Conservation (phyloP, 2,329 filamentous ascomycete species). For the Sclerotinia glacialis region DNA sequence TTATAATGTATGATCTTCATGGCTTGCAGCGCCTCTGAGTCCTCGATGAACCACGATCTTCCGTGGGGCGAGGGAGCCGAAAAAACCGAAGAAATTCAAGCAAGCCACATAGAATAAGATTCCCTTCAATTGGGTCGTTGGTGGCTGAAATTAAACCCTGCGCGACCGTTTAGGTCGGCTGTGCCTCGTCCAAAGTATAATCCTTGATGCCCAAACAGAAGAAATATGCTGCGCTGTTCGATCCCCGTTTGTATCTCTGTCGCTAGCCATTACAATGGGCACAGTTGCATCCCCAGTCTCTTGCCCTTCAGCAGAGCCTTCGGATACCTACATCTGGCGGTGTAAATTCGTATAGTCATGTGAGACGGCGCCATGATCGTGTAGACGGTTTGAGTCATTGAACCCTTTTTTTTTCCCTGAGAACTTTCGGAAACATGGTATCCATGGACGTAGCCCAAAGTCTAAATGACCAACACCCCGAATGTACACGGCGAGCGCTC, state of each 20-base stretch:
- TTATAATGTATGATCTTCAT: constrained; percentile 37
- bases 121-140: constrained; percentile 19
- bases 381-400: constrained; percentile 20
- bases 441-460: constrained; percentile 13
- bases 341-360: constrained; percentile 33
- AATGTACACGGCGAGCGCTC: constrained; percentile 17
- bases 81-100: constrained; percentile 21
- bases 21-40: constrained; percentile 37
- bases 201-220: constrained; percentile 34
- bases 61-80: constrained; percentile 29
- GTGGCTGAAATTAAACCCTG: constrained; percentile 19
- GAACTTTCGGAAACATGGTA: constrained; percentile 15
- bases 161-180: constrained; percentile 24
- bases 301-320: constrained; percentile 24
- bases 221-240: constrained; percentile 30
- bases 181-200: constrained; percentile 11
- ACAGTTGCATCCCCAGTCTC: constrained; percentile 12
- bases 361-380: constrained; percentile 27
- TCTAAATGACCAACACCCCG: neutral
- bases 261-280: constrained; percentile 16
- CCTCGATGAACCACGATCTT: constrained; percentile 40
- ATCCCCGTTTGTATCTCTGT: constrained; percentile 33
- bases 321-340: constrained; percentile 39
- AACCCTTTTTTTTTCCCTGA: neutral
- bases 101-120: constrained; percentile 28